These are phyloP conservation scores for Microbotryomycetes sp. DNA, from an alignment of 1,284 basidiomycete species.

Conservation along the genomic window DNA sequence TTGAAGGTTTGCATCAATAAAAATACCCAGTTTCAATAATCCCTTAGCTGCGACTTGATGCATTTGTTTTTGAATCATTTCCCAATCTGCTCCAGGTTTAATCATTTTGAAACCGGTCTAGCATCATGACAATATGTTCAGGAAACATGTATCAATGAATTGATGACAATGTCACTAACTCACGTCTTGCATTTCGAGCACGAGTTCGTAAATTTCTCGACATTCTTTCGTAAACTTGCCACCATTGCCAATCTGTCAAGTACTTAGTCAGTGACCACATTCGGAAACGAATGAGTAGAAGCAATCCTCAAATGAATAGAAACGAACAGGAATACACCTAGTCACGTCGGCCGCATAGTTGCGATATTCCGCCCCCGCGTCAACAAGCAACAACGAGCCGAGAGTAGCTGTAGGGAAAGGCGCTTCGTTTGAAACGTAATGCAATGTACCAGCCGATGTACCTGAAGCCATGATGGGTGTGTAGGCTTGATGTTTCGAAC, in stretches of 20 bases:
- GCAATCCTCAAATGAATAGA: conserved; percentile 11
- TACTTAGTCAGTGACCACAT: conserved; percentile 36
- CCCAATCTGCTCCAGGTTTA: conserved; percentile 74
- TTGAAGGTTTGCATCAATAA: conserved; percentile 45
- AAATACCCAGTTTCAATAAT: conserved; percentile 77
- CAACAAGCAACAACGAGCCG: conserved; percentile 60
- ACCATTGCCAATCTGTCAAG: conserved; percentile 61
- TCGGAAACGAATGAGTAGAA: conserved; percentile 43
- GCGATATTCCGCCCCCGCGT: conserved; percentile 84
- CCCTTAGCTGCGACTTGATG: conserved; percentile 69
- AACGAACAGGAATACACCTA: conserved; percentile 36
- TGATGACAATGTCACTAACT: conserved; percentile 23
- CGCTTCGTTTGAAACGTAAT: conserved; percentile 56
- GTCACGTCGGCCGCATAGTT: conserved; percentile 69
- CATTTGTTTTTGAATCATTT: conserved; percentile 69
- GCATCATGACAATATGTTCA: not conserved
- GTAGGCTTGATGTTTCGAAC: conserved; percentile 79
- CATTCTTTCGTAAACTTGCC: conserved; percentile 76
- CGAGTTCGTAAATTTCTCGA: conserved; percentile 71
- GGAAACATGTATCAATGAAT: not conserved
- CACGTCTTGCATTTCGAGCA: conserved; percentile 79
- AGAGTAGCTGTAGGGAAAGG: conserved; percentile 32
- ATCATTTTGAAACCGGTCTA: conserved; percentile 63
- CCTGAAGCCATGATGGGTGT: conserved; percentile 81
- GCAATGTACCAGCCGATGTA: conserved; percentile 72